phyloP scores from a whole-genome alignment of 2,329 filamentous ascomycete species.

The Eutypella sp. region DNA sequence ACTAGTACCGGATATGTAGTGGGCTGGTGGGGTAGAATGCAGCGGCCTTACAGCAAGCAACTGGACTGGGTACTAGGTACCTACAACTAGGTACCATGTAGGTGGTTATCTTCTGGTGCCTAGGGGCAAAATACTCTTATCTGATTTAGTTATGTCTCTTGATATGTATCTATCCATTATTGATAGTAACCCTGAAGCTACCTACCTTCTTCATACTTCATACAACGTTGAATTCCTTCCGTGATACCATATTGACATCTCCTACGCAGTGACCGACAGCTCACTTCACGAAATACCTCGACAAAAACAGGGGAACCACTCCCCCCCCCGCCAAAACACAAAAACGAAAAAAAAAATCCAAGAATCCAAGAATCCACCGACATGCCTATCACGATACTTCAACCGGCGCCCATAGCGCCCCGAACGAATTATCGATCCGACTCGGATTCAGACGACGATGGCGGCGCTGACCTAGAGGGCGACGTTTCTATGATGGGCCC shows the following conservation, averaged over 20 bases:
- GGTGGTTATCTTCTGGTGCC: no score
- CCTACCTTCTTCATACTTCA: no score
- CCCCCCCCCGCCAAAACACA: slow-evolving; percentile 1
- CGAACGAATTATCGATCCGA: slow-evolving; percentile 9
- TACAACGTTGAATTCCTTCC: no score
- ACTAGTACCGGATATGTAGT: not conserved
- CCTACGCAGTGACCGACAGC: no score
- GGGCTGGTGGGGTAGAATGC: slow-evolving; percentile 7
- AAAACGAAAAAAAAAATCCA: not conserved
- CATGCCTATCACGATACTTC: slow-evolving; percentile 32
- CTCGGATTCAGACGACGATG: slow-evolving; percentile 36
- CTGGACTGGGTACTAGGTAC: not conserved
- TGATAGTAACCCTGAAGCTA: no score
- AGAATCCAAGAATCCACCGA: slow-evolving; percentile 1
- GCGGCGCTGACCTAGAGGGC: slow-evolving; percentile 40
- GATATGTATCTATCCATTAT: no score
- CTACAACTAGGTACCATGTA: no score
- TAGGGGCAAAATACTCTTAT: no score
- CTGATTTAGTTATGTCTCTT: no score
- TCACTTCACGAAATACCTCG: no score
- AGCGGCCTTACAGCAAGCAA: no score
- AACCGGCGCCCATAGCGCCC: slow-evolving; percentile 18
- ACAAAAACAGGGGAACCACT: slow-evolving; percentile 1
- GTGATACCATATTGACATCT: no score
- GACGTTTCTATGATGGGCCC: slow-evolving; percentile 40